Base-by-base conservation (phyloP, 768 basidiomycete species). In the Cyathus striatus region DNA sequence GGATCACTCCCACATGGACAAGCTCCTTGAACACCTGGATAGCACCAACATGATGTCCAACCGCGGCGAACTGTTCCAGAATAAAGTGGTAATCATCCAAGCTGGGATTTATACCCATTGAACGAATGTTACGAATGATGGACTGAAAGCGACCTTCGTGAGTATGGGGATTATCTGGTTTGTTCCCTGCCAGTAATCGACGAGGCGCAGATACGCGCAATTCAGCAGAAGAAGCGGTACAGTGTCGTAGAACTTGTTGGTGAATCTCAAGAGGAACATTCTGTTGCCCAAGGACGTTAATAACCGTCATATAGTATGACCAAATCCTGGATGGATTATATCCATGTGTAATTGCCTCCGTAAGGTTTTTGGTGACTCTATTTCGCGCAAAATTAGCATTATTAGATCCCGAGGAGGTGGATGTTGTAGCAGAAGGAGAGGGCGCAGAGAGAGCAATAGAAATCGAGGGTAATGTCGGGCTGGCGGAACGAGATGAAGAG, bases 31-130 rank as follows among this genome's bases (percentile, higher is more conserved):
- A 79, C 10, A 90, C 76, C 26, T 73, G 58, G 57, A 76, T 66
- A 21, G 74, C 71, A 7, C 83, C 86, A 17, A 66, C 53, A 50
- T 78, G 68, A 53, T 90, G 75, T n/a, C 88, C 90, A 3, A 79
- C 78, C 0, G 81, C 78, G 24, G 87, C 83, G 46, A 88, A 88
- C 47, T 88, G 85, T 47, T 76, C 72, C 40, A 92, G 58, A 46
- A 92, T 64, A 53, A 81, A 82, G 57, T 90, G 73, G 58, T 85
- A 91, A 58, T 91, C 90, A 2, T 79, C 76, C 41, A 83, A 45
- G 61, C 73, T 44, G 17, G 76, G 70, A 34, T 60, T 56, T 43
- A 55, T 52, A 2, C 79, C 80, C 10, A 73, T 54, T 27, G 69
- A 65, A 41, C 79, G 79, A 18, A 90, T 89, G 57, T 86, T 86